Evolutionary conservation across 495 filamentous ascomycete genomes (phyloP).

Genomic region (Hypoxylon rickii): DNA sequence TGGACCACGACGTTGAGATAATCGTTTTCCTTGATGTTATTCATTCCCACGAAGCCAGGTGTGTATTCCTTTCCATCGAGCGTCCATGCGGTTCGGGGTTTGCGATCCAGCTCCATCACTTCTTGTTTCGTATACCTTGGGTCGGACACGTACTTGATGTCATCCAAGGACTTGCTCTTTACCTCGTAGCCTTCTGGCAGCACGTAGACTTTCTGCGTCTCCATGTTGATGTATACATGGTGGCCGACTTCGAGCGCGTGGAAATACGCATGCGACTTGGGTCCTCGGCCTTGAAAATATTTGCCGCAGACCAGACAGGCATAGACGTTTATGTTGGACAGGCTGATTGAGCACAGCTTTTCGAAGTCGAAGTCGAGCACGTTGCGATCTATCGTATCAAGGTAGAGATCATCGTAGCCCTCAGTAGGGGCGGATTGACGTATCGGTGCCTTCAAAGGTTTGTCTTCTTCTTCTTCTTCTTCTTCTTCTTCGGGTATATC

Average conservation of each 20-base stretch:
- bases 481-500: conserved; percentile 44
- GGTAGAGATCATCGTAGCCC: conserved; percentile 94
- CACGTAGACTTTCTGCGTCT: conserved; percentile 92
- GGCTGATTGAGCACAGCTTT: conserved; percentile 91
- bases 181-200: conserved; percentile 98
- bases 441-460: conserved; percentile 50
- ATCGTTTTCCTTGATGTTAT: conserved; percentile 99
- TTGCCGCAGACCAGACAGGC: conserved; percentile 97
- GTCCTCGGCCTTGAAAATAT: conserved; percentile 94
- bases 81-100: conserved; percentile 75
- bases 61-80: conserved; percentile 80
- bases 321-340: conserved; percentile 99
- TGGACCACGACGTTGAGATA: conserved; percentile 98
- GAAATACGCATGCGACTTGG: conserved; percentile 95
- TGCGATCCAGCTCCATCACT: conserved; percentile 78
- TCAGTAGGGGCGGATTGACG: conserved; percentile 78
- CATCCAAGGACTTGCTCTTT: conserved; percentile 90
- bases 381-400: conserved; percentile 92
- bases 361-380: conserved; percentile 97
- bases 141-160: conserved; percentile 98
- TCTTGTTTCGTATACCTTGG: conserved; percentile 81
- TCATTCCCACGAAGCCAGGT: conserved; percentile 96
- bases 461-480: conserved; percentile 47
- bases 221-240: conserved; percentile 98
- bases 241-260: conserved; percentile 94